These are phyloP conservation scores for Trichophyton rubrum DNA, from an alignment of 2,329 filamentous ascomycete species.

Conservation along the genomic window DNA sequence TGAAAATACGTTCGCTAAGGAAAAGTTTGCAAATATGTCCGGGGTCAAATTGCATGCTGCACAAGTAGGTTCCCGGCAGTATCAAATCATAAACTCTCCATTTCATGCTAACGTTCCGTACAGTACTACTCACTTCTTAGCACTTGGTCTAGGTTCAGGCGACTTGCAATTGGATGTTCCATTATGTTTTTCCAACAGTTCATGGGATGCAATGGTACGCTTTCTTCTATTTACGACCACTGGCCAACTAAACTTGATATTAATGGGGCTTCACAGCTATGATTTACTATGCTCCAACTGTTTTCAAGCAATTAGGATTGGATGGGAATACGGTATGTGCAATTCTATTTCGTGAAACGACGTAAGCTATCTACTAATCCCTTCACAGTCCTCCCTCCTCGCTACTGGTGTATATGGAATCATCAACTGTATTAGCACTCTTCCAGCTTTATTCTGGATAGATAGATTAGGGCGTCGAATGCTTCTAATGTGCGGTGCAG, in stretches of 20 bases:
- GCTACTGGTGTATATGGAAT: conserved; percentile 30
- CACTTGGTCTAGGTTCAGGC: conserved; percentile 26
- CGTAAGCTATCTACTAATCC: not conserved
- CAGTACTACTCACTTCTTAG: conserved; percentile 25
- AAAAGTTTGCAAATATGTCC: conserved; percentile 20
- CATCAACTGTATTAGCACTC: conserved; percentile 26
- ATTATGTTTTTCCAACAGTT: conserved; percentile 37
- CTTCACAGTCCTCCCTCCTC: conserved; percentile 21
- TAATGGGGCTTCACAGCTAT: conserved; percentile 20
- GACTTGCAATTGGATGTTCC: conserved; percentile 28
- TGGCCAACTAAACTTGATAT: too few species aligned
- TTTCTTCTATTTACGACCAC: not conserved
- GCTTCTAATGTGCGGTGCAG: conserved; percentile 26
- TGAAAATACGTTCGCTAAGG: conserved; percentile 23
- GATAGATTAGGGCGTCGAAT: conserved; percentile 24
- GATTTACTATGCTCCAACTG: conserved; percentile 39
- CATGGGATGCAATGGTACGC: conserved; percentile 34
- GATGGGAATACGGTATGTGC: conserved; percentile 21
- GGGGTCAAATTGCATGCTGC: conserved; percentile 23
- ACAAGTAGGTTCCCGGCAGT: conserved; percentile 16
- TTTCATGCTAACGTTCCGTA: not conserved
- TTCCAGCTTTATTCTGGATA: conserved; percentile 25
- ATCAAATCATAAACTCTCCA: not conserved
- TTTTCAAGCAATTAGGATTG: conserved; percentile 36
- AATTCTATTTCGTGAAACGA: not conserved